Evolutionary conservation across 129 eudicot genomes (phyloP).

Genomic region (Centrapalus pauciflorus): DNA sequence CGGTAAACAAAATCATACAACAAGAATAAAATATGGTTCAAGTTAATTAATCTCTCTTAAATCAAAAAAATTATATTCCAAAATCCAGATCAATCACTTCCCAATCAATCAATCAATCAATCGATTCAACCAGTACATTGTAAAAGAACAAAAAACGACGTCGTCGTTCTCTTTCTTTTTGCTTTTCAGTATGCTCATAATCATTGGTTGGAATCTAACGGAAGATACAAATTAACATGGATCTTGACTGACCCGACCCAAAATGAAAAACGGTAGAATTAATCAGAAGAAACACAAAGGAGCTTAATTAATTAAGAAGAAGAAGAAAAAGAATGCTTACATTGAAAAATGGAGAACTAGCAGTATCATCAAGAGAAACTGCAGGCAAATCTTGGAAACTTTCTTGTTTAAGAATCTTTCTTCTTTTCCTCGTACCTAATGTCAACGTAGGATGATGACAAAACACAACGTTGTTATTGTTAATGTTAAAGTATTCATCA

Average conservation of each 20-base stretch:
- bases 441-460: slow-evolving; percentile 17
- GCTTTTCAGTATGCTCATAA: no score
- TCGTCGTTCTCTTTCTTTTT: no score
- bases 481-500: slow-evolving; percentile 1
- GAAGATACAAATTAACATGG: background rate
- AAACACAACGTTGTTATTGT: background rate
- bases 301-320: no score
- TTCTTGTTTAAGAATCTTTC: slow-evolving; percentile 13
- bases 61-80: no score
- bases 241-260: background rate
- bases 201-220: slow-evolving; percentile 4
- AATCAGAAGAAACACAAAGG: background rate
- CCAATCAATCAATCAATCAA: background rate
- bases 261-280: background rate
- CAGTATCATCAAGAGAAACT: slow-evolving; percentile 70
- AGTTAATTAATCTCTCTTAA: no score
- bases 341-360: slow-evolving; percentile 61
- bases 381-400: slow-evolving; percentile 35
- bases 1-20: background rate
- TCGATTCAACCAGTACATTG: background rate
- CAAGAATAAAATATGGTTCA: background rate
- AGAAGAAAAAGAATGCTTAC: slow-evolving; percentile 45
- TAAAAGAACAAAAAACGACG: background rate
- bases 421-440: background rate
- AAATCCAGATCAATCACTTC: no score